phyloP scores from a whole-genome alignment of 148 eudicot species.

The Rhododendron griersonianum region DNA sequence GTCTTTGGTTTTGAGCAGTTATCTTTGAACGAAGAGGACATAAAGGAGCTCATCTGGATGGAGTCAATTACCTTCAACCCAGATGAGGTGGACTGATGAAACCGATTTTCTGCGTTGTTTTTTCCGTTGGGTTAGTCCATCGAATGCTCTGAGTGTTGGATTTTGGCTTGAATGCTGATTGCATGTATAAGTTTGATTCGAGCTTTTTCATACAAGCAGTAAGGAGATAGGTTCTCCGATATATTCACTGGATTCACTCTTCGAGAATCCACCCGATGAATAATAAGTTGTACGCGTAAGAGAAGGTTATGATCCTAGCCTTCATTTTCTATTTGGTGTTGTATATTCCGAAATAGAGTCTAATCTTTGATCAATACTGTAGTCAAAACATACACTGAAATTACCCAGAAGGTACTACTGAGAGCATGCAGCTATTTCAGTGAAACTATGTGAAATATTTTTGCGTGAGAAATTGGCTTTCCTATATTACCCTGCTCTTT shows the following conservation, averaged over 20 bases:
- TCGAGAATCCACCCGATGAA: conserved; percentile 7
- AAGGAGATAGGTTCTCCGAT: conserved; percentile 8
- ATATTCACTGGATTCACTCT: neutral
- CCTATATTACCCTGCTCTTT: neutral
- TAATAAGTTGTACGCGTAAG: neutral
- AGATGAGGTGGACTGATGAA: conserved; percentile 23
- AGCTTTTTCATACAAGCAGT: neutral
- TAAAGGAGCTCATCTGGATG: conserved; percentile 84
- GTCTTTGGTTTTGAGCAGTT: conserved; percentile 83
- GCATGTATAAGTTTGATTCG: neutral
- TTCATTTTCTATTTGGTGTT: neutral
- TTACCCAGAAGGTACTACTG: neutral
- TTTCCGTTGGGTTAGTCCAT: neutral
- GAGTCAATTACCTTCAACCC: conserved; percentile 76
- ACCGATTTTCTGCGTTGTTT: neutral
- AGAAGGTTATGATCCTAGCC: conserved; percentile 1
- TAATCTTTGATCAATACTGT: neutral
- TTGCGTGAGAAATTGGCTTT: neutral
- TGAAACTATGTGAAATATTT: neutral
- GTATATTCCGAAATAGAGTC: neutral
- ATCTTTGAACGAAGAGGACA: conserved; percentile 74
- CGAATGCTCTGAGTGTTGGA: neutral
- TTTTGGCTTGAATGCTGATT: conserved; percentile 4
- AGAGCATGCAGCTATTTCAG: neutral
- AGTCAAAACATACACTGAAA: neutral